Base-by-base conservation (phyloP, 495 filamentous ascomycete species). In the Pseudomonodictys pantanalensis region DNA sequence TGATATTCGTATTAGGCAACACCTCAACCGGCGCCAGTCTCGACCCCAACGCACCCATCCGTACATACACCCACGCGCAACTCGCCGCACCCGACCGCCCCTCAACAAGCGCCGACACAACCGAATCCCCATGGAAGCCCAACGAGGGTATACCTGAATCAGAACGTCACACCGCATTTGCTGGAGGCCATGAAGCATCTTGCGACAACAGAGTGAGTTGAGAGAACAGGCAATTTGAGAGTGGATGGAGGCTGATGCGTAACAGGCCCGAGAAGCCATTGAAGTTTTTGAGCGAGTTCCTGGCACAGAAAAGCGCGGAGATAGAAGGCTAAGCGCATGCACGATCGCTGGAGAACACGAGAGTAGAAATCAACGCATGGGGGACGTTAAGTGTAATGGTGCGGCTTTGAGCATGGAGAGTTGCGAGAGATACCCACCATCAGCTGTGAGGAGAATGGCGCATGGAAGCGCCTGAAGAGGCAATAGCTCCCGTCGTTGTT, bases 131-230 rank as follows among this genome's bases (percentile, higher is more conserved):
- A 96, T 65, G 93, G 93, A 38, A 90, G 89, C 1, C 90, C 92
- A 3, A 88, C 90, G 2, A 81, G 93, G 29, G 84, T 88, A 58
- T 98, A 96, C 73, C 75, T 98, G 71, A 97, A 97, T 66, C 78
- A 85, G 69, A 91, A 91, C 68, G 83, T 98, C 52, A 92, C 91
- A 15, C 87, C 86, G 7, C 82, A 86, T 51, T 69, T 98, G 60
- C 71, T 98, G 30, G 92, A 97, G 65, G 93, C 89, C 6, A 92
- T 98, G 91, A 97, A 96, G 79, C 75, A 81, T 63, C 63, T 98
- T 32, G 89, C 88, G 2, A 84, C 82, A 59, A 86, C 92, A 46
- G 89, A 91, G 91, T 95, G 75, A 70, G 89, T 81, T 48, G 0
- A 30, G 29, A 38, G 20, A 41, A n/a, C 38, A 41, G 38, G 20